A percentile compares a stretch with the other conserved stretches of the same genome.
These are phyloP conservation scores for Trametes coccinea DNA, from an alignment of 768 basidiomycete genomes.

Conservation along the genomic window DNA sequence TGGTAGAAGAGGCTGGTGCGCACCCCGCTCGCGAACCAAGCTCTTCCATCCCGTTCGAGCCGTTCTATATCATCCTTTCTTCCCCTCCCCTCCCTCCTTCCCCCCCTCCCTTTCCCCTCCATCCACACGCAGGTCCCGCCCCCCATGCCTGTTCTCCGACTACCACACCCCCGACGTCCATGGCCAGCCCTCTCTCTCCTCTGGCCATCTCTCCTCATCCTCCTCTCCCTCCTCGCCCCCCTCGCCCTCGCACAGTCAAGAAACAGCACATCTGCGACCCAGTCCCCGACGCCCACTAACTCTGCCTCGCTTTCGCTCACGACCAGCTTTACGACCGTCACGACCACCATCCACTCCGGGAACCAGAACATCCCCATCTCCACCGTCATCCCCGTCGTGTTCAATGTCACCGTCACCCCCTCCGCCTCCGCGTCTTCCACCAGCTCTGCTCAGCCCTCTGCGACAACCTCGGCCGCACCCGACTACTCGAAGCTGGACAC, in stretches of 20 bases:
- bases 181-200: slow-evolving; percentile 12
- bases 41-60: slow-evolving; percentile 11
- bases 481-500: slow-evolving; percentile 52
- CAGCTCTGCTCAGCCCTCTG: slow-evolving; percentile 38
- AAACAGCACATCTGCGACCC: neutral
- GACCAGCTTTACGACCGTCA: slow-evolving; percentile 51
- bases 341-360: slow-evolving; percentile 49
- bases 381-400: slow-evolving; percentile 57
- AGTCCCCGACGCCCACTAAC: slow-evolving; percentile 32
- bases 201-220: slow-evolving; percentile 27
- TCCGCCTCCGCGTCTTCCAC: slow-evolving; percentile 46
- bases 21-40: too few species aligned
- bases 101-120: slow-evolving; percentile 25
- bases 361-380: slow-evolving; percentile 50
- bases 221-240: slow-evolving; percentile 33
- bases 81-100: slow-evolving; percentile 21
- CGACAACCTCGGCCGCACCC: slow-evolving; percentile 44
- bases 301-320: slow-evolving; percentile 54
- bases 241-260: slow-evolving; percentile 35
- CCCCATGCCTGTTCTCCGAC: slow-evolving; percentile 20
- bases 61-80: slow-evolving; percentile 30
- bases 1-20: slow-evolving; percentile 24
- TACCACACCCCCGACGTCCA: slow-evolving; percentile 4
- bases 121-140: slow-evolving; percentile 17
- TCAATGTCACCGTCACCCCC: slow-evolving; percentile 62